A percentile compares a stretch with the other conserved stretches of the same genome.
Evolutionary conservation across 371 early-diverging fungal genomes (phyloP).

Genomic region (Mortierella sp.): DNA sequence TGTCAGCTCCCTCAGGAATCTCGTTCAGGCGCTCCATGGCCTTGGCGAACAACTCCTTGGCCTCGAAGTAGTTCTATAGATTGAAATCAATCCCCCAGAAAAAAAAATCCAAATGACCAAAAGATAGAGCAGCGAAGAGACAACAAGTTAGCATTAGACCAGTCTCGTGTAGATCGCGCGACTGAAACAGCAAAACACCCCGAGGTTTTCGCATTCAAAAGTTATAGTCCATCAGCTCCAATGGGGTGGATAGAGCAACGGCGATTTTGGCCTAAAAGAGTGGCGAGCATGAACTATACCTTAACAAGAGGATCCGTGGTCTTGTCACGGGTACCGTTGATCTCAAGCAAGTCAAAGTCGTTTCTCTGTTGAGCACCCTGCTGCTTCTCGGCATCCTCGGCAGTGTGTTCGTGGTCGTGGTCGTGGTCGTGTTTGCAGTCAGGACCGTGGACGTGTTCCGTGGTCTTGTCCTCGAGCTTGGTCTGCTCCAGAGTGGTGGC

Average conservation of each 20-base stretch:
- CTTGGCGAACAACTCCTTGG: constrained; percentile 67
- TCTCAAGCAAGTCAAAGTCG: constrained; percentile 71
- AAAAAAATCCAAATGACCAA: not conserved
- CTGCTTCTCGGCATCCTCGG: constrained; percentile 1
- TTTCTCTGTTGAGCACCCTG: constrained; percentile 49
- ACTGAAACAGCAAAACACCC: no score
- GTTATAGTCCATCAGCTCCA: no score
- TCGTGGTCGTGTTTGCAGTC: constrained; percentile 47
- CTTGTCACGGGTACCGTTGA: constrained; percentile 63
- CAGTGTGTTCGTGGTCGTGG: constrained; percentile 25
- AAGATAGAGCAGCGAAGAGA: no score
- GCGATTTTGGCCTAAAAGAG: no score
- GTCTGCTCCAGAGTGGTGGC: constrained; percentile 17
- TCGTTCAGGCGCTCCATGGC: constrained; percentile 68
- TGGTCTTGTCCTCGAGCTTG: constrained; percentile 23
- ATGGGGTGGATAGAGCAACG: not conserved
- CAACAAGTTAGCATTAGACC: no score
- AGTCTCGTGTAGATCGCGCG: no score
- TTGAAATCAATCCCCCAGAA: not conserved
- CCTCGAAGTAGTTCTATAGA: constrained; percentile 61
- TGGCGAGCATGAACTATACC: constrained; percentile 15
- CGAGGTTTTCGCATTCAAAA: no score
- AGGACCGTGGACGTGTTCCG: constrained; percentile 42
- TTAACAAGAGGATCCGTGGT: constrained; percentile 70
- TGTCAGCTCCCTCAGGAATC: constrained; percentile 68